phyloP scores from a whole-genome alignment of 345 rosid genomes.

The Capsella bursapastoris region DNA sequence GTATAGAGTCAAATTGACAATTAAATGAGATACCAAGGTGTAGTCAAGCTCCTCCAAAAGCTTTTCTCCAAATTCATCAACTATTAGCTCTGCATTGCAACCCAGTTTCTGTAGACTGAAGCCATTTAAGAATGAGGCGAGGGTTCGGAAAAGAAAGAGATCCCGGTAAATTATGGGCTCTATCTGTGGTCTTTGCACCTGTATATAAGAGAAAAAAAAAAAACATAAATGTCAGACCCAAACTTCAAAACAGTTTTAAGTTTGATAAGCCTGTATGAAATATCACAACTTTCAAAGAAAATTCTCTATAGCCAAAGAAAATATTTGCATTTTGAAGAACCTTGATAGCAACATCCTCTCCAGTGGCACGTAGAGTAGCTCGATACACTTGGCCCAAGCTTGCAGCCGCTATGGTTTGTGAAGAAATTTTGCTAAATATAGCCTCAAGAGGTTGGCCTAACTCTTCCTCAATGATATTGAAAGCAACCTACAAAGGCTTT shows the following conservation, averaged over 20 bases:
- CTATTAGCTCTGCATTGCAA: slow-evolving; percentile 94
- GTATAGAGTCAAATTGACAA: slow-evolving; percentile 28
- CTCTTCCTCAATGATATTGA: slow-evolving; percentile 91
- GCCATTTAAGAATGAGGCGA: slow-evolving; percentile 91
- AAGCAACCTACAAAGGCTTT: slow-evolving; percentile 69
- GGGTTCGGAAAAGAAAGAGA: slow-evolving; percentile 94
- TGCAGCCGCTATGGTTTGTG: slow-evolving; percentile 93
- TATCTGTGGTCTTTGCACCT: slow-evolving; percentile 93
- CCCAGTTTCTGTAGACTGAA: slow-evolving; percentile 89
- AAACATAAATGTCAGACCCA: not conserved
- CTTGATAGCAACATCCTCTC: slow-evolving; percentile 98
- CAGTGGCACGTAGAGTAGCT: slow-evolving; percentile 84
- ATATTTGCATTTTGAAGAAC: slow-evolving; percentile 43
- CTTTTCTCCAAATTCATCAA: slow-evolving; percentile 97
- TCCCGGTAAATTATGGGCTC: slow-evolving; percentile 94
- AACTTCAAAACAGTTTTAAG: not conserved
- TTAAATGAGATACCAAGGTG: slow-evolving; percentile 68
- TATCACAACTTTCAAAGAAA: slow-evolving; percentile 24
- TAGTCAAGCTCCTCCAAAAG: slow-evolving; percentile 99
- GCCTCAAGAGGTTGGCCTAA: slow-evolving; percentile 88
- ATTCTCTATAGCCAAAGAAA: slow-evolving; percentile 2
- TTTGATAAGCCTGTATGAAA: not conserved
- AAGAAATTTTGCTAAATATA: slow-evolving; percentile 80
- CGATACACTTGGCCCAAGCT: slow-evolving; percentile 98
- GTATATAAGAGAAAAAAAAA: slow-evolving; percentile 33